Evolutionary conservation across 305 asterid species (phyloP).

Genomic region (Fraxinus baroniana): DNA sequence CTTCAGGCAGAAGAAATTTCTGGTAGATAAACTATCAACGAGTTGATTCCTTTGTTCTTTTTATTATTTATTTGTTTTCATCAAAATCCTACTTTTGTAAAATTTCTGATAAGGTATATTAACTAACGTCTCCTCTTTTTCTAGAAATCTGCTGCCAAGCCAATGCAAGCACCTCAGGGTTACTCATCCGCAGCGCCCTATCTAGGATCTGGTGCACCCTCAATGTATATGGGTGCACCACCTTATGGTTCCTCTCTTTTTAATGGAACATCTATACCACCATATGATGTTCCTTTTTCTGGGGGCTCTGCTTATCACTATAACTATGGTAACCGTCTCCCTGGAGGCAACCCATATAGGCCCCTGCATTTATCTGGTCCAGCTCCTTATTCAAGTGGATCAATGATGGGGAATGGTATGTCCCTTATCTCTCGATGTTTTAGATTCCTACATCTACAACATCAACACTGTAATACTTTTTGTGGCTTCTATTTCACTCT

Average conservation of each 20-base stretch:
- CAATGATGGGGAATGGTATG: constrained; percentile 59
- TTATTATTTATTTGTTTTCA: neutral
- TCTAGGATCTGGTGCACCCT: constrained; percentile 69
- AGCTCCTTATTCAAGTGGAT: constrained; percentile 72
- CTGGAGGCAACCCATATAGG: constrained; percentile 82
- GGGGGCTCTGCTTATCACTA: constrained; percentile 84
- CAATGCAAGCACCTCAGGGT: constrained; percentile 68
- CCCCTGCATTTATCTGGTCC: constrained; percentile 69
- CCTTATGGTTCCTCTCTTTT: constrained; percentile 80
- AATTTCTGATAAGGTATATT: constrained; percentile 1
- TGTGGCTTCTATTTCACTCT: neutral
- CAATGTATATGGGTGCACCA: constrained; percentile 80
- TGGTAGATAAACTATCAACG: neutral
- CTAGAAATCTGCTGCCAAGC: constrained; percentile 70
- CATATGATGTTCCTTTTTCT: constrained; percentile 78
- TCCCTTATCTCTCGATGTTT: constrained; percentile 5
- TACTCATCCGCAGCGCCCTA: constrained; percentile 68
- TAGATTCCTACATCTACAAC: neutral
- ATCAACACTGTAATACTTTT: neutral
- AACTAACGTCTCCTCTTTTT: constrained; percentile 8
- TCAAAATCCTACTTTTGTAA: constrained; percentile 2
- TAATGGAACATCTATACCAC: constrained; percentile 66
- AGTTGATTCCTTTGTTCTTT: neutral
- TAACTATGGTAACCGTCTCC: constrained; percentile 69
- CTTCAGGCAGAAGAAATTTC: neutral